Conservation (phyloP, 2,329 filamentous ascomycete genomes). For the Apiospora phragmitis region DNA sequence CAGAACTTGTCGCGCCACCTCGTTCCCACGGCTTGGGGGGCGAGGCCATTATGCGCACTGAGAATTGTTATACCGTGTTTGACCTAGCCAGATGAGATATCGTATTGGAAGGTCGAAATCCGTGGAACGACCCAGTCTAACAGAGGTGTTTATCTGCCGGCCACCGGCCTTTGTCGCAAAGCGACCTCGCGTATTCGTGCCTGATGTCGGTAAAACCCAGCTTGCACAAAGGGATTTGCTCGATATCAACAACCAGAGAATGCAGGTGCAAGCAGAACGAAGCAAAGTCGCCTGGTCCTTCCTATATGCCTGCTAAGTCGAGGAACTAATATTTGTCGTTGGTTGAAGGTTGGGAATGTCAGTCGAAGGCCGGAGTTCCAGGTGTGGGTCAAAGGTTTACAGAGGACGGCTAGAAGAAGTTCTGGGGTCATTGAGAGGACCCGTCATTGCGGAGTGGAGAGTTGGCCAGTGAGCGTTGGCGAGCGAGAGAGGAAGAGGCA, state of each 20-base stretch:
- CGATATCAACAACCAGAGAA: too few relatives aligned
- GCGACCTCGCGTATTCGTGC: background rate
- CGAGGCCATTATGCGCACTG: constrained; percentile 60
- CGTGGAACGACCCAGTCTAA: background rate
- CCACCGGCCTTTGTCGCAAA: background rate
- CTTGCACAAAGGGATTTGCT: background rate
- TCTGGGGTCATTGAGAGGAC: background rate
- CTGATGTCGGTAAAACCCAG: background rate
- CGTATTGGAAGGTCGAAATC: background rate
- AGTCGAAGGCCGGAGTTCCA: background rate
- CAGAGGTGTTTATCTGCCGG: background rate
- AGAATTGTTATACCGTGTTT: background rate
- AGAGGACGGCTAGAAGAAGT: background rate
- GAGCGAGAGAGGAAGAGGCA: background rate
- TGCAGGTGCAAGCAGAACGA: background rate
- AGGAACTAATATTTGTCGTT: background rate
- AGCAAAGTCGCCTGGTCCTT: background rate
- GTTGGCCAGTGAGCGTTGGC: background rate
- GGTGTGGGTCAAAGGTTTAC: background rate
- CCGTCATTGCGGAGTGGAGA: background rate
- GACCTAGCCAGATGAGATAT: background rate
- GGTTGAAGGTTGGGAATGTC: background rate
- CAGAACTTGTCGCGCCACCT: constrained; percentile 56
- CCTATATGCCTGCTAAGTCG: background rate
- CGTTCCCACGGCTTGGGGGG: constrained; percentile 98